Percentiles rank a stretch among this genome's conserved stretches.
Evolutionary conservation across 176 grass and related monocot species (phyloP).

Genomic region (Aegilops speltoides): DNA sequence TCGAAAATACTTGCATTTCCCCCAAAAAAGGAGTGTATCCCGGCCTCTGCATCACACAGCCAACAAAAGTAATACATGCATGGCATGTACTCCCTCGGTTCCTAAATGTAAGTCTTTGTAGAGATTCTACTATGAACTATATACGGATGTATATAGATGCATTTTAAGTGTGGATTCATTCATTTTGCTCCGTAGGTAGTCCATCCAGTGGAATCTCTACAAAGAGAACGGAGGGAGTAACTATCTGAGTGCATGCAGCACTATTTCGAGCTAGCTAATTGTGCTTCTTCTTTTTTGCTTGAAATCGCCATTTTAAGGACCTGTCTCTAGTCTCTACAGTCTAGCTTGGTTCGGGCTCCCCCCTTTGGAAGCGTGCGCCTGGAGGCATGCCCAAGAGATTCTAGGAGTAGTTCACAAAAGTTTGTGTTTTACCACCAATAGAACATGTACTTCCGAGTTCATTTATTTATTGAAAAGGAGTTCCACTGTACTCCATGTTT

Average conservation of each 20-base stretch:
- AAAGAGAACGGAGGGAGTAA: too few relatives aligned
- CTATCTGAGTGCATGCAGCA: not conserved
- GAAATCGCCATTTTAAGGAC: not conserved
- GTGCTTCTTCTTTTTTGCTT: not conserved
- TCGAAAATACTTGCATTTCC: not conserved
- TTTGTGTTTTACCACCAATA: not conserved
- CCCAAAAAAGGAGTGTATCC: not conserved
- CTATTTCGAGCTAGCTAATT: not conserved
- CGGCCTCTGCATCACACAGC: not conserved
- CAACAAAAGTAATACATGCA: not conserved
- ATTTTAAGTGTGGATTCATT: too few relatives aligned
- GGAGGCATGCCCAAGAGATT: slow-evolving; percentile 23
- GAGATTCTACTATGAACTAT: too few relatives aligned
- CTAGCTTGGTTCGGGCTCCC: not conserved
- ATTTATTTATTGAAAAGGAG: not conserved
- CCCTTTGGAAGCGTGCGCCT: slow-evolving; percentile 28
- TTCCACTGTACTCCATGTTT: not conserved
- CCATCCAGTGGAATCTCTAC: too few relatives aligned
- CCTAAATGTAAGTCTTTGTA: too few relatives aligned
- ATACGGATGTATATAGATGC: too few relatives aligned
- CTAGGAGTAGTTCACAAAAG: not conserved
- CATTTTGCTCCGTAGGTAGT: too few relatives aligned
- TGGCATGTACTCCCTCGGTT: too few relatives aligned
- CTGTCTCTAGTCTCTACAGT: not conserved
- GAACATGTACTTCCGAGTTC: too few relatives aligned